Percentiles rank a stretch among this genome's conserved stretches.
Evolutionary conservation across 768 basidiomycete species (phyloP).

Genomic region (Megacollybia marginata): DNA sequence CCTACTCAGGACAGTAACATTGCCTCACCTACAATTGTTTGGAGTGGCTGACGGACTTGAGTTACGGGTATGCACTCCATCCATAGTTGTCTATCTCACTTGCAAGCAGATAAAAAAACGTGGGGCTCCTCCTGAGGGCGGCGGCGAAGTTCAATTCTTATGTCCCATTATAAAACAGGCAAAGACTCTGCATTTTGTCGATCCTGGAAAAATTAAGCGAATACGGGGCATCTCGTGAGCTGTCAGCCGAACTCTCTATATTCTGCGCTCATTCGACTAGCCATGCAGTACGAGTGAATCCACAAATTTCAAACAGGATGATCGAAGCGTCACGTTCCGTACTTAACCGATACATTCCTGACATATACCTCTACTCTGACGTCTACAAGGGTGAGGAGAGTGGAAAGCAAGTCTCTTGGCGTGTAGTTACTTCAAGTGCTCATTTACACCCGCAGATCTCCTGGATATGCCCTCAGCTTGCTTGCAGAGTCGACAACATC

Average conservation of each 20-base stretch:
- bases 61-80: constrained; percentile 49
- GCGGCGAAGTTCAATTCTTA: constrained; percentile 90
- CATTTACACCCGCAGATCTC: constrained; percentile 55
- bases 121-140: constrained; percentile 86
- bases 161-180: constrained; percentile 88
- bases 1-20: constrained; percentile 79
- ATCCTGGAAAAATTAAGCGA: constrained; percentile 85
- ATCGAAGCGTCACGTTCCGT: constrained; percentile 91
- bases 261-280: constrained; percentile 29
- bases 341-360: constrained; percentile 93
- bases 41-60: constrained; percentile 89
- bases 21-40: constrained; percentile 87
- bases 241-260: neutral
- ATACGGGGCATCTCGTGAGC: constrained; percentile 94
- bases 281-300: constrained; percentile 93
- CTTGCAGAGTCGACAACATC: constrained; percentile 90
- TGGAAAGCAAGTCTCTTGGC: constrained; percentile 66
- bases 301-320: constrained; percentile 97
- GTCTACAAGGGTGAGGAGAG: constrained; percentile 97
- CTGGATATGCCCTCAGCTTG: constrained; percentile 88
- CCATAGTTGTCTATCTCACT: constrained; percentile 2
- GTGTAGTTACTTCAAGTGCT: neutral
- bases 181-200: constrained; percentile 89
- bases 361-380: constrained; percentile 97
- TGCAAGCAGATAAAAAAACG: constrained; percentile 79